Evolutionary conservation across 2,329 filamentous ascomycete genomes (phyloP).

Genomic region (Cadophora malorum): DNA sequence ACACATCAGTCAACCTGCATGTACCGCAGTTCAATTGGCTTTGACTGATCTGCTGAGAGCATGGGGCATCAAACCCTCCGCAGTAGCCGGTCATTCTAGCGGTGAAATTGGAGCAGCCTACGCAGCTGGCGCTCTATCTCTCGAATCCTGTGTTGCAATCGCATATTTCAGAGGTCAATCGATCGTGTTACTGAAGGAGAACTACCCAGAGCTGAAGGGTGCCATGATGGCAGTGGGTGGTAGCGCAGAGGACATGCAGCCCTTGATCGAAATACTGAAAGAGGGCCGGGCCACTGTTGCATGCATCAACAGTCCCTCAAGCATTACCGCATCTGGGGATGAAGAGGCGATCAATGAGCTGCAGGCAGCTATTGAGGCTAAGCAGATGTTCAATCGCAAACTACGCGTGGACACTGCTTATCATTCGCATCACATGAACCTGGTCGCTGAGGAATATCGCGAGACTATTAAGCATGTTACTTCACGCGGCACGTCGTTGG

Average conservation of each 20-base stretch:
- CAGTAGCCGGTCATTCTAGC: slow-evolving; percentile 54
- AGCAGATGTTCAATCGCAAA: slow-evolving; percentile 42
- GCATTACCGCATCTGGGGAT: slow-evolving; percentile 44
- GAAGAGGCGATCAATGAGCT: slow-evolving; percentile 41
- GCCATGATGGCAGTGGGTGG: slow-evolving; percentile 61
- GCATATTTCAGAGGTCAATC: slow-evolving; percentile 52
- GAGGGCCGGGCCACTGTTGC: slow-evolving; percentile 45
- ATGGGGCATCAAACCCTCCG: slow-evolving; percentile 50
- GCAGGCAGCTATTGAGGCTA: slow-evolving; percentile 36
- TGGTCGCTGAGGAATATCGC: slow-evolving; percentile 40
- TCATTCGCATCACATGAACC: slow-evolving; percentile 46
- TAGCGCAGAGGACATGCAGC: slow-evolving; percentile 40
- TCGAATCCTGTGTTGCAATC: slow-evolving; percentile 48
- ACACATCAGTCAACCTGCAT: slow-evolving; percentile 54
- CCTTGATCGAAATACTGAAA: slow-evolving; percentile 45
- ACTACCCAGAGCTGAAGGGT: slow-evolving; percentile 46
- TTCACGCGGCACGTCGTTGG: slow-evolving; percentile 1
- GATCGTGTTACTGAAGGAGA: slow-evolving; percentile 41
- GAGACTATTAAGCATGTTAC: slow-evolving; percentile 29
- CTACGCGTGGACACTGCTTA: slow-evolving; percentile 45
- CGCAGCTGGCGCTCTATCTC: slow-evolving; percentile 47
- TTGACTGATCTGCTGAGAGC: slow-evolving; percentile 52
- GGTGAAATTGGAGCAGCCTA: slow-evolving; percentile 58
- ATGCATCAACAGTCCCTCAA: slow-evolving; percentile 45
- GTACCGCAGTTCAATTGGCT: slow-evolving; percentile 55